These are phyloP conservation scores for Xerocomus brunneocitrinus DNA, from an alignment of 768 basidiomycete species.

Conservation along the genomic window DNA sequence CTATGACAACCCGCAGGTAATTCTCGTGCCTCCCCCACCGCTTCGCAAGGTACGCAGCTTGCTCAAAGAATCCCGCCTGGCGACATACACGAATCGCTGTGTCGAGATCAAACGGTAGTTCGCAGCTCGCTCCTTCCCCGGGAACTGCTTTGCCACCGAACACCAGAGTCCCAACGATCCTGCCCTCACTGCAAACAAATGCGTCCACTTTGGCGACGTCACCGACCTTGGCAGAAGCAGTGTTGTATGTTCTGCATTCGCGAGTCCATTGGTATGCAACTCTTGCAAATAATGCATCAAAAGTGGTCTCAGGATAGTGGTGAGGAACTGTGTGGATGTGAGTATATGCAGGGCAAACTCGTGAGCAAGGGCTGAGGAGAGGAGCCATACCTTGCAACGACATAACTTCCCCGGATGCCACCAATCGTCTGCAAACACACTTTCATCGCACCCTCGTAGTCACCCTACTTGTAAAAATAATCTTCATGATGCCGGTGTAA, in stretches of 20 bases:
- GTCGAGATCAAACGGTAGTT: constrained; percentile 93
- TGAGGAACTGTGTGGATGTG: constrained; percentile 66
- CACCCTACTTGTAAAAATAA: constrained; percentile 83
- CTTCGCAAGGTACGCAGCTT: constrained; percentile 89
- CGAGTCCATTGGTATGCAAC: constrained; percentile 81
- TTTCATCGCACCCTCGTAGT: constrained; percentile 90
- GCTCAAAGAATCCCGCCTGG: constrained; percentile 94
- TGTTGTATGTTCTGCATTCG: constrained; percentile 95
- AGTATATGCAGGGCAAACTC: neutral
- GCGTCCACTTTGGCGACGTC: constrained; percentile 83
- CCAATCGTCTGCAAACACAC: constrained; percentile 92
- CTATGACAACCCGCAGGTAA: constrained; percentile 89
- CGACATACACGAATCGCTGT: constrained; percentile 96
- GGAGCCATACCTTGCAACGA: constrained; percentile 83
- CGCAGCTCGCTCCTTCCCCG: constrained; percentile 45
- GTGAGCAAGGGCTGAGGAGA: neutral
- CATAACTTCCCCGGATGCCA: constrained; percentile 86
- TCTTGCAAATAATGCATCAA: constrained; percentile 96
- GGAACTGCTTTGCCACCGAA: constrained; percentile 19
- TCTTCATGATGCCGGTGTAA: constrained; percentile 91
- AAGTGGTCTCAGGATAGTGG: constrained; percentile 93
- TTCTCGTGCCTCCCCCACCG: constrained; percentile 92
- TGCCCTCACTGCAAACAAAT: constrained; percentile 87
- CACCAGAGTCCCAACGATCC: constrained; percentile 29
- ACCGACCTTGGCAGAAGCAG: constrained; percentile 94